These are phyloP conservation scores for Saprolegnia parasitica DNA, from an alignment of 352 stramenopile species.

Conservation along the genomic window DNA sequence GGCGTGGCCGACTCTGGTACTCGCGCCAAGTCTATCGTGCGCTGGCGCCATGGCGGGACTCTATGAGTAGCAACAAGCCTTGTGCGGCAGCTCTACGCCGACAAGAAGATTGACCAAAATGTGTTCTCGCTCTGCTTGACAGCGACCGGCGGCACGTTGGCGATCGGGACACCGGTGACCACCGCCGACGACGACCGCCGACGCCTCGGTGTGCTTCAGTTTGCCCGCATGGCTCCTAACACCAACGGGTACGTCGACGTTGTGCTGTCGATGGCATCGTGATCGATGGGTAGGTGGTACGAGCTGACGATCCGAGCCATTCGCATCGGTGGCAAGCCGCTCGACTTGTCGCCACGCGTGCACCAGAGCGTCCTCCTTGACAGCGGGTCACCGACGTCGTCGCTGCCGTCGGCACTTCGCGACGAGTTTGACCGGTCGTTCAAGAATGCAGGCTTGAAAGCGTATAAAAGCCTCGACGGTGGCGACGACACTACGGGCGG, in stretches of 20 bases:
- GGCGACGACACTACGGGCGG: conserved; percentile 37
- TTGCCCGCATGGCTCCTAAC: conserved; percentile 33
- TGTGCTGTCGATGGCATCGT: conserved; percentile 21
- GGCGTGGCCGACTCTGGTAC: conserved; percentile 60
- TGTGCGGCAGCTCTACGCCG: conserved; percentile 61
- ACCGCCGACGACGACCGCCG: conserved; percentile 49
- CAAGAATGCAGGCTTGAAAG: conserved; percentile 29
- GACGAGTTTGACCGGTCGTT: conserved; percentile 55
- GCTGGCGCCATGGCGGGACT: conserved; percentile 8
- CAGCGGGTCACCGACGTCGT: conserved; percentile 81
- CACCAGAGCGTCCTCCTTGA: conserved; percentile 64
- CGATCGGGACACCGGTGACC: conserved; percentile 50
- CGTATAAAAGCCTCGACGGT: no score
- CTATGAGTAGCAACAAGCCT: conserved; percentile 50
- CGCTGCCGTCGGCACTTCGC: conserved; percentile 53
- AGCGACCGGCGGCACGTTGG: conserved; percentile 60
- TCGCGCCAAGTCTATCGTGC: no score
- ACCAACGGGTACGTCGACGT: neutral
- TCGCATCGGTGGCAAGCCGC: conserved; percentile 52
- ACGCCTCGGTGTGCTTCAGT: conserved; percentile 45
- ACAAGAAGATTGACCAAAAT: conserved; percentile 78
- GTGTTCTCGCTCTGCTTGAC: conserved; percentile 78
- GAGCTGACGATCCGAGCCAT: conserved; percentile 63
- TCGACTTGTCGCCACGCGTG: conserved; percentile 46
- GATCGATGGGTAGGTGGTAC: conserved; percentile 46